A percentile compares a stretch with the other conserved stretches of the same genome.
Evolutionary conservation across 2,329 filamentous ascomycete genomes (phyloP).

Genomic region (Didymella keratinophila): DNA sequence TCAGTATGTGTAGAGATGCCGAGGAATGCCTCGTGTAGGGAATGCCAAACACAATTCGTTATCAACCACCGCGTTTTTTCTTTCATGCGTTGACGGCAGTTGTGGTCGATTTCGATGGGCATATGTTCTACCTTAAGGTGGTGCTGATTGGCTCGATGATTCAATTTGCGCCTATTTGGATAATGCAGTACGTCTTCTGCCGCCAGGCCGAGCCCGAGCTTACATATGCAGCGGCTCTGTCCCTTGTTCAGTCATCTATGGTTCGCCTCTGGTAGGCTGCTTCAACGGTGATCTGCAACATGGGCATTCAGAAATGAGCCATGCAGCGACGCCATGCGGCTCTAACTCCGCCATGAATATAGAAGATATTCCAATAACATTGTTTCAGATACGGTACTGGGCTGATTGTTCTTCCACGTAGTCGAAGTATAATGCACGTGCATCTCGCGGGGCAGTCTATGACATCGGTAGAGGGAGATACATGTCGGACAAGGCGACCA

Average conservation of each 20-base stretch:
- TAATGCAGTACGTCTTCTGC: conserved; percentile 37
- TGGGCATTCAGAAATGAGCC: conserved; percentile 35
- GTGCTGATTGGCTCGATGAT: conserved; percentile 22
- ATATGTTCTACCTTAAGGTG: background rate
- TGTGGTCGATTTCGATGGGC: background rate
- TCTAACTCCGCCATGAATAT: conserved; percentile 27
- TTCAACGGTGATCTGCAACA: conserved; percentile 36
- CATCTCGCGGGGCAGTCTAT: conserved; percentile 11
- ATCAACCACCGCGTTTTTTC: background rate
- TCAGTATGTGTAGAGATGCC: conserved; percentile 16
- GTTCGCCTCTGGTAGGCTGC: conserved; percentile 24
- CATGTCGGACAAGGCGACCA: conserved; percentile 24
- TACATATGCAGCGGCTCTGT: conserved; percentile 18
- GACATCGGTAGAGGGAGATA: conserved; percentile 20
- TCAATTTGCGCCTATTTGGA: conserved; percentile 31
- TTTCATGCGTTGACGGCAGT: background rate
- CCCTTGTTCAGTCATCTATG: conserved; percentile 21
- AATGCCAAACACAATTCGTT: conserved; percentile 12
- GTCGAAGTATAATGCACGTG: conserved; percentile 12
- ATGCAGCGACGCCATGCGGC: conserved; percentile 44
- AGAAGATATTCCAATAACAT: conserved; percentile 5
- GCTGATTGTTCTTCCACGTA: conserved; percentile 10
- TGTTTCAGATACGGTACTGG: conserved; percentile 8
- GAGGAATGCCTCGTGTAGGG: conserved; percentile 13
- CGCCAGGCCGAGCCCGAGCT: conserved; percentile 29